Conservation (phyloP, 139 green algal species). For the Tetraselmis chui region DNA sequence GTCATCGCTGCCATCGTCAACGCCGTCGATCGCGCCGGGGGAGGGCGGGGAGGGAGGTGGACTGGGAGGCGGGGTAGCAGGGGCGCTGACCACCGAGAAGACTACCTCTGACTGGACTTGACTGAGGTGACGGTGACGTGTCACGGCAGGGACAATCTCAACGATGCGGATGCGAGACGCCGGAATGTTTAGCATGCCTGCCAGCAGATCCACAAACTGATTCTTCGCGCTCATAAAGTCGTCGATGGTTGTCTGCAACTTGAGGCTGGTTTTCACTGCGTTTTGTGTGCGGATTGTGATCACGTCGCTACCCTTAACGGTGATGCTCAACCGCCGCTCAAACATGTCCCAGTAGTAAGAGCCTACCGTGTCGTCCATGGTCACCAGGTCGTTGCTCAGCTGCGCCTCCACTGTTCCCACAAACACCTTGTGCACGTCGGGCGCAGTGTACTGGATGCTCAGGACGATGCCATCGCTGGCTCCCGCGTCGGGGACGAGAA, state of each 20-base stretch:
- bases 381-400: background rate
- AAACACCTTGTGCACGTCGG: constrained; percentile 11
- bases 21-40: background rate
- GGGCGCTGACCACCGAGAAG: background rate
- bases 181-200: constrained; percentile 6
- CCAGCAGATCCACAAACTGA: background rate
- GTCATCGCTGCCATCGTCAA: background rate
- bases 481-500: background rate
- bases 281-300: constrained; percentile 10
- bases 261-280: constrained; percentile 1
- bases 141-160: constrained; percentile 2
- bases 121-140: background rate
- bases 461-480: constrained; percentile 1
- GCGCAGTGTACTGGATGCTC: constrained; percentile 2
- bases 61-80: too few species aligned
- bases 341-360: constrained; percentile 8
- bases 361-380: background rate
- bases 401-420: background rate
- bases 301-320: background rate
- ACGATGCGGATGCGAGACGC: constrained; percentile 6
- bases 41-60: too few species aligned
- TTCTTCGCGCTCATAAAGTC: background rate
- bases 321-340: background rate
- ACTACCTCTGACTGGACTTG: background rate
- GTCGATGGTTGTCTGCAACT: background rate